A percentile compares a stretch with the other conserved stretches of the same genome.
phyloP scores from a whole-genome alignment of 148 eudicot genomes.

The Amaranthus palmeri region DNA sequence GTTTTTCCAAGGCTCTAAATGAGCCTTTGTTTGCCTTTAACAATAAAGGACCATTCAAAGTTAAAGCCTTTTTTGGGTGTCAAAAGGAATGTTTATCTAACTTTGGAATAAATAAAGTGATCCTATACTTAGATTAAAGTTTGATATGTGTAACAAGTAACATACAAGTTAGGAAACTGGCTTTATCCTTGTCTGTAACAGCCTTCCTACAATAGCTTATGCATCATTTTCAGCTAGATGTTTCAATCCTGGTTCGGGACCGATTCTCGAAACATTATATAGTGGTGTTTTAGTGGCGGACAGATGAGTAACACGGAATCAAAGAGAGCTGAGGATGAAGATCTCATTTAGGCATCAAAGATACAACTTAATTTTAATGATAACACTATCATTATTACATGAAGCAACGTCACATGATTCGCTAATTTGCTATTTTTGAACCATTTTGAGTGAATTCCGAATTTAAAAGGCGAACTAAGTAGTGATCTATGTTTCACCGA shows the following conservation, averaged over 20 bases:
- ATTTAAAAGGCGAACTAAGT: no score
- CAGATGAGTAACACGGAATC: not conserved
- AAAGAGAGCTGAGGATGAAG: no score
- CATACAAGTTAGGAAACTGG: not conserved
- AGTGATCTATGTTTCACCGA: no score
- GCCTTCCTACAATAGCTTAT: not conserved
- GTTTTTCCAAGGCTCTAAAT: conserved; percentile 12
- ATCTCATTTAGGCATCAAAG: no score
- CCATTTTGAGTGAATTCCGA: no score
- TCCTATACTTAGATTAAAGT: not conserved
- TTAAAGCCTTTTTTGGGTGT: conserved; percentile 7
- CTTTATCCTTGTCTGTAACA: not conserved
- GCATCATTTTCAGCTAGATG: conserved; percentile 1
- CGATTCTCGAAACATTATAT: not conserved
- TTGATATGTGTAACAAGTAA: conserved; percentile 23
- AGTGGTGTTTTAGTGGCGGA: not conserved
- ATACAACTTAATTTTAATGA: no score
- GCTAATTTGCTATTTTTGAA: no score
- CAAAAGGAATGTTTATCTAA: conserved; percentile 25
- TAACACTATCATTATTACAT: no score
- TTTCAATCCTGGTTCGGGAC: not conserved
- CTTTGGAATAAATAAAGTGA: conserved; percentile 11
- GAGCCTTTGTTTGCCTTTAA: conserved; percentile 5
- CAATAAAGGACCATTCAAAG: conserved; percentile 16
- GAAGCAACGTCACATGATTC: no score